These are phyloP conservation scores for Candida boleticola DNA, from an alignment of 805 yeast species.

Conservation along the genomic window DNA sequence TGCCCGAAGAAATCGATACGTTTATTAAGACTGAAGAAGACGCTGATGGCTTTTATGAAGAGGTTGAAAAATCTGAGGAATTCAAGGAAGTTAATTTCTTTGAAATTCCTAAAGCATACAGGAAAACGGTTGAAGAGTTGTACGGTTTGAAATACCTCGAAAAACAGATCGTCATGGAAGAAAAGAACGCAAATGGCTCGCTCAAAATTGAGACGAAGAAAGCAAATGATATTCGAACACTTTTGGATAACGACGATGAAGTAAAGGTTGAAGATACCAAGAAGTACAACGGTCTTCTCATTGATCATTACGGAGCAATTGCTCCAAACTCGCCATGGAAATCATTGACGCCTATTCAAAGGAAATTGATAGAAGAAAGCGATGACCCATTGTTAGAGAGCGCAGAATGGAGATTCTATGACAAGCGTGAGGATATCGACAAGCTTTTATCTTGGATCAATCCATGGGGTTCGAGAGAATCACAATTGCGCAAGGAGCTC, in stretches of 20 bases:
- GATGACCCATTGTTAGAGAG: constrained; percentile 53
- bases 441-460: constrained; percentile 63
- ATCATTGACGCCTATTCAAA: constrained; percentile 39
- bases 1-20: not conserved
- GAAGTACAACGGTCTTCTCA: constrained; percentile 10
- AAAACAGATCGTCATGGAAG: constrained; percentile 3
- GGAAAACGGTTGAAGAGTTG: constrained; percentile 16
- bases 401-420: constrained; percentile 70
- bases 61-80: constrained; percentile 7
- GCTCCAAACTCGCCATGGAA: constrained; percentile 13
- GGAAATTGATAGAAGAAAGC: constrained; percentile 67
- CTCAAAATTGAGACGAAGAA: not conserved
- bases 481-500: constrained; percentile 61
- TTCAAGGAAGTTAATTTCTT: constrained; percentile 7
- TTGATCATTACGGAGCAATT: constrained; percentile 37
- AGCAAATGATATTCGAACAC: not conserved
- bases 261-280: constrained; percentile 7
- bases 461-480: constrained; percentile 73
- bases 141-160: constrained; percentile 16
- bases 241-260: not conserved
- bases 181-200: not conserved
- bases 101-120: constrained; percentile 13
- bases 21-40: not conserved
- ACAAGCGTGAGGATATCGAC: constrained; percentile 56
- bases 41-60: constrained; percentile 14